Percentiles rank a stretch among this genome's conserved stretches.
Conservation (phyloP, 1,139 yeast species). For the Debaryomyces sp. region DNA sequence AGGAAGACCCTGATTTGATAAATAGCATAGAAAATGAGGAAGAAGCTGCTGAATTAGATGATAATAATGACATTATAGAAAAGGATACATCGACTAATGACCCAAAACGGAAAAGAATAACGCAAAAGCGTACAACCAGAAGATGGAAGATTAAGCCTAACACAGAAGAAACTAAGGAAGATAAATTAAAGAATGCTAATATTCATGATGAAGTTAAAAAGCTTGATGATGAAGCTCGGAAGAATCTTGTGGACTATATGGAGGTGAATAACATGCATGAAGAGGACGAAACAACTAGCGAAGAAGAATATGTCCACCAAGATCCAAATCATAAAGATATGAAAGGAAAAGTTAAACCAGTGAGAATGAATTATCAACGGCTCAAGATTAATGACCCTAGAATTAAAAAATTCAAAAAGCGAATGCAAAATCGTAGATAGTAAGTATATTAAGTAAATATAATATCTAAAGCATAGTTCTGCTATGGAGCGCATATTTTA, state of each 20-base stretch:
- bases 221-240: conserved; percentile 28
- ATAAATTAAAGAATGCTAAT: conserved; percentile 34
- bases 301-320: conserved; percentile 16
- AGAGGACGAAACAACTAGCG: conserved; percentile 25
- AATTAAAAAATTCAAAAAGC: conserved; percentile 26
- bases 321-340: conserved; percentile 11
- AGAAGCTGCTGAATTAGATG: conserved; percentile 16
- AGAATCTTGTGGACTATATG: conserved; percentile 24
- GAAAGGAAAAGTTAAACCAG: conserved; percentile 34
- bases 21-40: conserved; percentile 19
- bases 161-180: conserved; percentile 24
- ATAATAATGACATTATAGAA: conserved; percentile 13
- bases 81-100: conserved; percentile 12
- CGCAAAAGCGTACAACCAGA: conserved; percentile 67
- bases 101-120: conserved; percentile 36
- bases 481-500: neutral
- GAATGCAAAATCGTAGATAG: conserved; percentile 14
- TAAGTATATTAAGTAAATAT: neutral
- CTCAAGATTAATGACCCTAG: conserved; percentile 47
- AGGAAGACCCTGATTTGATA: conserved; percentile 17
- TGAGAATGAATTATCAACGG: conserved; percentile 43
- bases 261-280: conserved; percentile 22
- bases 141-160: conserved; percentile 59
- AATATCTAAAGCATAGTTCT: neutral
- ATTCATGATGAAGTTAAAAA: conserved; percentile 43